Evolutionary conservation across 129 eudicot genomes (phyloP).

Genomic region (Daucus carota): DNA sequence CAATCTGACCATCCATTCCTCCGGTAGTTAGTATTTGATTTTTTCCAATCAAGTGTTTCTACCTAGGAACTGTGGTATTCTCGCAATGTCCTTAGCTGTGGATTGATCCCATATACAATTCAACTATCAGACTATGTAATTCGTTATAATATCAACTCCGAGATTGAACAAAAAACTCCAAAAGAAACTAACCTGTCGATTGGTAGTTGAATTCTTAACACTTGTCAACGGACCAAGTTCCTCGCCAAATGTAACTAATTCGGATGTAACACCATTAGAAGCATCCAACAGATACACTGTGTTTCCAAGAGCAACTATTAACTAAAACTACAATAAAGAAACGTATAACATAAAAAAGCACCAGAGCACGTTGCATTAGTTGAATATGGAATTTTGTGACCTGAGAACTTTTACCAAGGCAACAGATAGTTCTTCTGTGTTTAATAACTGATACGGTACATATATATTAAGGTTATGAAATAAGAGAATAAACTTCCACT

Average conservation of each 20-base stretch:
- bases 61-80: slow-evolving; percentile 72
- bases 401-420: too few relatives aligned
- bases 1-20: slow-evolving; percentile 84
- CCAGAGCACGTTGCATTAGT: too few relatives aligned
- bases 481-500: too few relatives aligned
- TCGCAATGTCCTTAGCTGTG: slow-evolving; percentile 68
- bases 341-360: too few relatives aligned
- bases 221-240: slow-evolving; percentile 84
- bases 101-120: neutral
- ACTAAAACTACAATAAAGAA: too few relatives aligned
- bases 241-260: slow-evolving; percentile 71
- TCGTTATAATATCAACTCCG: neutral
- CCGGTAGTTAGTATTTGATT: slow-evolving; percentile 75
- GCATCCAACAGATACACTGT: slow-evolving; percentile 95
- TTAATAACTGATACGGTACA: too few relatives aligned
- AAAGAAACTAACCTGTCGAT: slow-evolving; percentile 39
- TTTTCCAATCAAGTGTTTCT: slow-evolving; percentile 92
- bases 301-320: slow-evolving; percentile 66
- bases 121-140: neutral
- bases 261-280: slow-evolving; percentile 60
- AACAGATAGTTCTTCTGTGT: too few relatives aligned
- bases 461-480: too few relatives aligned
- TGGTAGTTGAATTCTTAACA: slow-evolving; percentile 80
- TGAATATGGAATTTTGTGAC: too few relatives aligned
- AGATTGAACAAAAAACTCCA: neutral